Base-by-base conservation (phyloP, 768 basidiomycete species). In the Podaxis carcinomalis region DNA sequence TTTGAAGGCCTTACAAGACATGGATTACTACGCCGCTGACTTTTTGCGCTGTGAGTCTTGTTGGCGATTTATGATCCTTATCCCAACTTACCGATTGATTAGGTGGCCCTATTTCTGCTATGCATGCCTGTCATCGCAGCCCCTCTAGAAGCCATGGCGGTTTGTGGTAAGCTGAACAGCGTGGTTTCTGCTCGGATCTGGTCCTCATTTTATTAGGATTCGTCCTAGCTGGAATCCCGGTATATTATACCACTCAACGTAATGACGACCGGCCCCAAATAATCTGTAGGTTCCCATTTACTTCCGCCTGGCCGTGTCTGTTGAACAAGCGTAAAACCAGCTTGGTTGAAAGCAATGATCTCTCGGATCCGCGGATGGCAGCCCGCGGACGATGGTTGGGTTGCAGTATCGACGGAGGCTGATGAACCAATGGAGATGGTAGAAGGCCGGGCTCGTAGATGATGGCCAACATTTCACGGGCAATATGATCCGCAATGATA, bases 121-220 rank as follows among this genome's bases (percentile, higher is more conserved):
- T 90, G 88, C 67, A 96, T 99, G 93, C 95, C 95, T 1, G 80
- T 96, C 54, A 88, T 95, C 59, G 96, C 96, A 2, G 95, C 95
- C 21, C 96, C 96, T 5, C 75, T 88, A 13, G 90, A 96, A 70
- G 94, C 95, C 0, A 71, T 92, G 5, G 87, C 94, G 6, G 95
- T 94, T 5, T 79, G 97, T 59, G 89, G 94, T 95, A 66, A 60
- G 83, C 75, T 21, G 1, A 13, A 10, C 39, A 14, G 14, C 35
- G 21, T 13, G 40, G 39, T 4, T 44, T 28, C 32, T 53, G 13
- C 37, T 16, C 50, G 51, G 23, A 19, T 39, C 25, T 63, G 47
- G 46, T 59, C 40, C 51, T 40, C 14, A 51, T 52, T 16, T 52
- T 53, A 27, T 49, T 66, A 93, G 92, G 82, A 2, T 95, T 95